Percentiles rank a stretch among this genome's conserved stretches.
These are phyloP conservation scores for Cryoendolithus antarcticus DNA, from an alignment of 2,329 filamentous ascomycete genomes.

Conservation along the genomic window DNA sequence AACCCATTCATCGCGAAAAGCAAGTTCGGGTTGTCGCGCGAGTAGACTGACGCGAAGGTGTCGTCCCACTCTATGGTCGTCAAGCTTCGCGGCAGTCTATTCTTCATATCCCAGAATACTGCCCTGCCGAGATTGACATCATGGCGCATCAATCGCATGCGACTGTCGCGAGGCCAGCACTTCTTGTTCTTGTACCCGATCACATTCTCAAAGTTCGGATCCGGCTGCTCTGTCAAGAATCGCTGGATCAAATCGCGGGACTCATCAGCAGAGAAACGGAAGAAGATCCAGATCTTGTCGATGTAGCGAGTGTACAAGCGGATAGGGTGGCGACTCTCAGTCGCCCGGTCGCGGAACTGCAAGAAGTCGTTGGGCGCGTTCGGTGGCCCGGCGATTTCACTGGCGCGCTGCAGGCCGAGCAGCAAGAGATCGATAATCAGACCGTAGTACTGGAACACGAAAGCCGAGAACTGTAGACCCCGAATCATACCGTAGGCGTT, in stretches of 20 bases:
- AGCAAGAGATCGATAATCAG: slow-evolving; percentile 86
- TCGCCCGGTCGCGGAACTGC: slow-evolving; percentile 87
- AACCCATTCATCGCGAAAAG: slow-evolving; percentile 98
- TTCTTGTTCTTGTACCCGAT: slow-evolving; percentile 99
- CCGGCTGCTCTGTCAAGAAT: slow-evolving; percentile 94
- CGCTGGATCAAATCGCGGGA: slow-evolving; percentile 92
- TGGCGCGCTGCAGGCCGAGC: slow-evolving; percentile 88
- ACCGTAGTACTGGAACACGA: slow-evolving; percentile 98
- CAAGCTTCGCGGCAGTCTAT: slow-evolving; percentile 81
- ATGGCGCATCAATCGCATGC: slow-evolving; percentile 97
- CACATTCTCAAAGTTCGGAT: slow-evolving; percentile 98
- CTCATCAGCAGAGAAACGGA: slow-evolving; percentile 86
- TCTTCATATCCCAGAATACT: slow-evolving; percentile 98
- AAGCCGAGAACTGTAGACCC: slow-evolving; percentile 92
- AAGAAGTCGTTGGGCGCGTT: slow-evolving; percentile 94
- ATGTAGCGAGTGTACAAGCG: slow-evolving; percentile 96
- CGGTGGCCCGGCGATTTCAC: slow-evolving; percentile 89
- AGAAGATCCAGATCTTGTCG: slow-evolving; percentile 97
- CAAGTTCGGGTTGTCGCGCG: slow-evolving; percentile 90
- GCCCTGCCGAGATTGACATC: slow-evolving; percentile 95
- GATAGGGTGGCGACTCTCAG: slow-evolving; percentile 87
- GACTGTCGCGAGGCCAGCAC: slow-evolving; percentile 94
- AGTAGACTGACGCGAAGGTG: slow-evolving; percentile 96
- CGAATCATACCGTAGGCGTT: slow-evolving; percentile 98
- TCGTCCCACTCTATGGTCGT: slow-evolving; percentile 99